These are phyloP conservation scores for Penicillium diatomitis DNA, from an alignment of 495 filamentous ascomycete species.

Conservation along the genomic window DNA sequence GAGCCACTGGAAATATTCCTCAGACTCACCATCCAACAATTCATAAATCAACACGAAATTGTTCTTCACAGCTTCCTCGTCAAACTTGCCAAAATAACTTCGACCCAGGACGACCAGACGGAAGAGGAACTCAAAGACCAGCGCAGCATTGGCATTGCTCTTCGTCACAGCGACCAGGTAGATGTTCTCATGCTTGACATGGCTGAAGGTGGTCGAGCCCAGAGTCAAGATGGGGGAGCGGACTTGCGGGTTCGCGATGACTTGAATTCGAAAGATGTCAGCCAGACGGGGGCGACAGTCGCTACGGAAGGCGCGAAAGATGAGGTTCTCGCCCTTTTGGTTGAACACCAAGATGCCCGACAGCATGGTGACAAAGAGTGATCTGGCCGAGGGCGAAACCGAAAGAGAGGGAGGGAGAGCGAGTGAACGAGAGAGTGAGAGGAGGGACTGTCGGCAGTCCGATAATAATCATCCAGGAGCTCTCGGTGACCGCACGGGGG, in stretches of 20 bases:
- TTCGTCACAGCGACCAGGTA: slow-evolving; percentile 97
- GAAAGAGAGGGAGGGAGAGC: too few relatives aligned
- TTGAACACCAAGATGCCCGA: slow-evolving; percentile 98
- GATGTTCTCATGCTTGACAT: slow-evolving; percentile 99
- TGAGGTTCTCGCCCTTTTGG: slow-evolving; percentile 98
- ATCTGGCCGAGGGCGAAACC: too few relatives aligned
- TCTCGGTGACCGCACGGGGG: slow-evolving; percentile 10
- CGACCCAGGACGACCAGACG: slow-evolving; percentile 81
- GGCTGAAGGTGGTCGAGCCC: slow-evolving; percentile 96
- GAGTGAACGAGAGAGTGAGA: too few relatives aligned
- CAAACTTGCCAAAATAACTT: slow-evolving; percentile 97
- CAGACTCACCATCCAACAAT: slow-evolving; percentile 73
- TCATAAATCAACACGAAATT: slow-evolving; percentile 99
- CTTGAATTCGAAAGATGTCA: slow-evolving; percentile 99
- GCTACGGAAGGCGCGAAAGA: slow-evolving; percentile 96
- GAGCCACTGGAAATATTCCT: background rate
- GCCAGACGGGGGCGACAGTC: slow-evolving; percentile 94
- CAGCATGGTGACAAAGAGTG: slow-evolving; percentile 55
- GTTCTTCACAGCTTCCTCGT: slow-evolving; percentile 99
- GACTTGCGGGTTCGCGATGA: slow-evolving; percentile 97
- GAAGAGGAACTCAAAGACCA: slow-evolving; percentile 98
- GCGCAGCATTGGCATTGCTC: slow-evolving; percentile 98
- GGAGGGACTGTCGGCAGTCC: too few relatives aligned
- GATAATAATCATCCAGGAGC: slow-evolving; percentile 1
- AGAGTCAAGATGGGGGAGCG: slow-evolving; percentile 96